These are phyloP conservation scores for Antitrichia curtipendula DNA, from an alignment of 225 moss, liverwort and hornwort species.

Conservation along the genomic window DNA sequence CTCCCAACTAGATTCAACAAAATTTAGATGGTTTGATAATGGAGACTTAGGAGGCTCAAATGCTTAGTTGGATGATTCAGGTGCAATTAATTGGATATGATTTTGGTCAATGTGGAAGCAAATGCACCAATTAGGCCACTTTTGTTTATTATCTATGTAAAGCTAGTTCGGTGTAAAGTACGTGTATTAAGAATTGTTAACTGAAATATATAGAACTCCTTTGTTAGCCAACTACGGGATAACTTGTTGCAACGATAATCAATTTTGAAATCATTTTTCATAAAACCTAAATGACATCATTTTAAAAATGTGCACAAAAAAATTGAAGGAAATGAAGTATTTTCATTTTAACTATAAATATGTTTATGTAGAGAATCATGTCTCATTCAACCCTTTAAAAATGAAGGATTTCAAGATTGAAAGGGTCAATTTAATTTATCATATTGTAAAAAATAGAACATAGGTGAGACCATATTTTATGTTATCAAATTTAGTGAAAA, in stretches of 20 bases:
- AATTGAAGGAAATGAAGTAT: not conserved
- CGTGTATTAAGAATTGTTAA: rapidly evolving
- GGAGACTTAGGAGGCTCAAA: no score
- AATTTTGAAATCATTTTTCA: not conserved
- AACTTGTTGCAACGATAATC: rapidly evolving
- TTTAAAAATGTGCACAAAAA: not conserved
- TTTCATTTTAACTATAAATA: not conserved
- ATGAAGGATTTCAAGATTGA: not conserved
- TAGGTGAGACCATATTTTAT: not conserved
- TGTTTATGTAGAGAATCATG: rapidly evolving
- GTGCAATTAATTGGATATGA: rapidly evolving
- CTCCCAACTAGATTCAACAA: no score
- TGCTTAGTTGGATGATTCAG: rapidly evolving
- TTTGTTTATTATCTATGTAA: no score
- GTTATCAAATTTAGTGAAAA: not conserved
- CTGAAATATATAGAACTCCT: rapidly evolving
- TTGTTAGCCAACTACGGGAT: not conserved
- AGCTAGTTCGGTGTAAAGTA: not conserved
- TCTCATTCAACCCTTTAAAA: not conserved
- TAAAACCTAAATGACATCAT: not conserved
- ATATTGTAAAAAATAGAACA: not conserved
- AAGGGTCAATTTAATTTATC: not conserved
- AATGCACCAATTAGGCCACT: not conserved
- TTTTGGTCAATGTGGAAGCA: not conserved
- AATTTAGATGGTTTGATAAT: not conserved